These are phyloP conservation scores for Xylariaceae sp. DNA, from an alignment of 2,329 filamentous ascomycete genomes.

Conservation along the genomic window DNA sequence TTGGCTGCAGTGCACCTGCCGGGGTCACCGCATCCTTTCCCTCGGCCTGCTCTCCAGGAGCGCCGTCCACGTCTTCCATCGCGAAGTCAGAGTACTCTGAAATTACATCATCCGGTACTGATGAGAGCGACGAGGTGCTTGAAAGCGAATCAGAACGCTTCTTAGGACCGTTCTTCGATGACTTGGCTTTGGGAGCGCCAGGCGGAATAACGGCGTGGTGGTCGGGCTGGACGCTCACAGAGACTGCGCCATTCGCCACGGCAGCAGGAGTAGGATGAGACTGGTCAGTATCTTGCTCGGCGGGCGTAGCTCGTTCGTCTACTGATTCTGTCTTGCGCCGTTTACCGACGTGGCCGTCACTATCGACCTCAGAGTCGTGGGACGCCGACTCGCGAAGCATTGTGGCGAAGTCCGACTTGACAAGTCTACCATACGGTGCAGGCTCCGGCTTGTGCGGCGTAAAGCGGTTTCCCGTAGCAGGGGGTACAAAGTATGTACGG, in stretches of 20 bases:
- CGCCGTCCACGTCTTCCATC: constrained; percentile 29
- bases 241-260: constrained; percentile 2
- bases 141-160: constrained; percentile 29
- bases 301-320: not conserved
- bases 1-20: constrained; percentile 31
- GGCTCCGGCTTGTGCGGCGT: constrained; percentile 42
- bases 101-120: constrained; percentile 31
- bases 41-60: constrained; percentile 28
- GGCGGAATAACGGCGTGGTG: constrained; percentile 1
- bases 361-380: constrained; percentile 19
- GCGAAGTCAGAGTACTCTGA: constrained; percentile 29
- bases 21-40: constrained; percentile 32
- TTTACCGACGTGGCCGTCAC: constrained; percentile 28
- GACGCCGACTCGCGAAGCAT: constrained; percentile 9
- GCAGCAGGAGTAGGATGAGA: not conserved
- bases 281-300: constrained; percentile 1
- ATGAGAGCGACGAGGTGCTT: constrained; percentile 32
- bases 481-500: constrained; percentile 50
- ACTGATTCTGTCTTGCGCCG: constrained; percentile 23
- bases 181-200: too few relatives aligned
- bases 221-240: constrained; percentile 10
- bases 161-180: constrained; percentile 17
- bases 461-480: constrained; percentile 39
- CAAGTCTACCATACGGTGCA: constrained; percentile 46
- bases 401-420: constrained; percentile 37